Percentiles rank a stretch among this genome's conserved stretches.
Conservation (phyloP, 2,329 filamentous ascomycete genomes). For the Knufia fluminis region DNA sequence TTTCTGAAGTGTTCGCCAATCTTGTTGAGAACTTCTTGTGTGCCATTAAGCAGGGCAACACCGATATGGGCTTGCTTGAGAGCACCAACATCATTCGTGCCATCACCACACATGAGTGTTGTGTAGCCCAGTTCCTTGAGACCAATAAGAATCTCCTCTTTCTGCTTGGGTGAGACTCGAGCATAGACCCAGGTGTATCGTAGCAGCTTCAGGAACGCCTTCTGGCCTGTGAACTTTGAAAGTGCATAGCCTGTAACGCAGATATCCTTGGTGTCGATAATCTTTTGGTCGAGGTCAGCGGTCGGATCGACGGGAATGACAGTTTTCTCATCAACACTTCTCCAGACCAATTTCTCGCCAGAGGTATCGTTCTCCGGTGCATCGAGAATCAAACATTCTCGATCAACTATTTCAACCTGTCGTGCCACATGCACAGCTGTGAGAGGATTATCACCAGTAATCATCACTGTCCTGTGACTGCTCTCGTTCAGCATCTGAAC, state of each 20-base stretch:
- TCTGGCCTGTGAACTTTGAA: slow-evolving; percentile 74
- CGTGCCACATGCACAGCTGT: slow-evolving; percentile 92
- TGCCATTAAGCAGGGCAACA: slow-evolving; percentile 90
- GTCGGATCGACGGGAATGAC: slow-evolving; percentile 78
- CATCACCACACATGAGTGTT: slow-evolving; percentile 96
- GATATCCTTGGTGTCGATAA: slow-evolving; percentile 77
- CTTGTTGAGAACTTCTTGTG: slow-evolving; percentile 76
- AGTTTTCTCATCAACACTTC: slow-evolving; percentile 83
- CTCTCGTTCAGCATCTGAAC: slow-evolving; percentile 98
- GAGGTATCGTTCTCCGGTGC: slow-evolving; percentile 81
- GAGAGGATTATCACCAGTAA: slow-evolving; percentile 94
- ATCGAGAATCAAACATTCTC: slow-evolving; percentile 88
- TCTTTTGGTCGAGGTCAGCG: slow-evolving; percentile 68
- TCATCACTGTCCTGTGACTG: slow-evolving; percentile 97
- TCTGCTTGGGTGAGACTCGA: slow-evolving; percentile 95
- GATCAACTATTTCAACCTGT: slow-evolving; percentile 94
- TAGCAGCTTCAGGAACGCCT: slow-evolving; percentile 66
- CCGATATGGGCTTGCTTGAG: slow-evolving; percentile 97
- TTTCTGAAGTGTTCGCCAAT: slow-evolving; percentile 91
- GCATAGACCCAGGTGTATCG: slow-evolving; percentile 96
- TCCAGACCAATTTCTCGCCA: slow-evolving; percentile 79
- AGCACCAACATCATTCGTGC: slow-evolving; percentile 95
- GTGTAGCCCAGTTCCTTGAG: slow-evolving; percentile 96
- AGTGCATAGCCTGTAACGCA: slow-evolving; percentile 94
- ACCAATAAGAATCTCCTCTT: slow-evolving; percentile 95